Evolutionary conservation across 306 rosid species (phyloP).

Genomic region (Prunus persica): Prunus_persica_NCBIv2 NC_034009.1:26166501-26167000

Average conservation of each 20-base stretch:
- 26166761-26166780: background rate
- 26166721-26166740: too few relatives aligned
- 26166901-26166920: background rate
- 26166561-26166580: background rate
- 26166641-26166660: background rate
- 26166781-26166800: background rate
- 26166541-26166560: too few relatives aligned
- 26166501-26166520: background rate
- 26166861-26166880: too few relatives aligned
- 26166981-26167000: background rate
- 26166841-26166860: background rate
- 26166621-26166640: background rate
- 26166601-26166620: background rate
- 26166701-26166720: background rate
- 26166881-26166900: too few relatives aligned
- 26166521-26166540: background rate
- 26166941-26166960: background rate
- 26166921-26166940: background rate
- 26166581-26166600: background rate
- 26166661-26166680: background rate
- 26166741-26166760: too few relatives aligned
- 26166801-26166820: background rate
- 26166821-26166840: background rate
- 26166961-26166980: conserved; percentile 1
- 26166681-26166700: background rate